phyloP scores from a whole-genome alignment of 495 filamentous ascomycete species.

The Cercophora samala region DNA sequence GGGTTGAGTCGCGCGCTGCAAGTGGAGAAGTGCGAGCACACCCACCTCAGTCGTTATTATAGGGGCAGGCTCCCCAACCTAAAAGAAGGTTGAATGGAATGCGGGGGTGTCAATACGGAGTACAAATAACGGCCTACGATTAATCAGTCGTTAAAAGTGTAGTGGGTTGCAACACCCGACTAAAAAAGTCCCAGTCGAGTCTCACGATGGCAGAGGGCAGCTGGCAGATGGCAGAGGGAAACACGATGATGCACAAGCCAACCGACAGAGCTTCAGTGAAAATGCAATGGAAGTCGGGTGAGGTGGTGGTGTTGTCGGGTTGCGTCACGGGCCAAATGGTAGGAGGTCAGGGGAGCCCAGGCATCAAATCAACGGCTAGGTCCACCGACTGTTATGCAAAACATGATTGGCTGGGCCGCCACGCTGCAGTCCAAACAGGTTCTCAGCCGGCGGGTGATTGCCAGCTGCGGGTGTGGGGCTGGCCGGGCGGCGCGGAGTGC shows the following conservation, averaged over 20 bases:
- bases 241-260: too few species aligned
- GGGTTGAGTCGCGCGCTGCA: background rate
- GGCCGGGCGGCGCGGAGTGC: slow-evolving; percentile 12
- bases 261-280: background rate
- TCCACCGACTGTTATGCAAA: background rate
- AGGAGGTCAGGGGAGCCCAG: slow-evolving; percentile 1
- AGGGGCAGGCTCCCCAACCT: background rate
- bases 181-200: background rate
- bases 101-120: background rate
- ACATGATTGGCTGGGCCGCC: background rate
- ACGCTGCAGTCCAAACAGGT: slow-evolving; percentile 3
- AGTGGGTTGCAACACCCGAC: background rate
- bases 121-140: too few species aligned
- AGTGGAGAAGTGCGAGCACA: background rate
- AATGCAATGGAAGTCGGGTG: too few species aligned
- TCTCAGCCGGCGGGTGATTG: slow-evolving; percentile 21
- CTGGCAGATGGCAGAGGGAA: too few species aligned
- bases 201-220: background rate
- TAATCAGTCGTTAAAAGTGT: too few species aligned
- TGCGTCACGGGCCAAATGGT: slow-evolving; percentile 19
- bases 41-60: too few species aligned
- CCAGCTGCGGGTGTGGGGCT: slow-evolving; percentile 28
- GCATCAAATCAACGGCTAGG: background rate
- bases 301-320: slow-evolving; percentile 10
- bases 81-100: slow-evolving; percentile 1